Percentiles rank a stretch among this genome's conserved stretches.
phyloP scores from a whole-genome alignment of 768 basidiomycete species.

The Xerocomellus amylosporus region DNA sequence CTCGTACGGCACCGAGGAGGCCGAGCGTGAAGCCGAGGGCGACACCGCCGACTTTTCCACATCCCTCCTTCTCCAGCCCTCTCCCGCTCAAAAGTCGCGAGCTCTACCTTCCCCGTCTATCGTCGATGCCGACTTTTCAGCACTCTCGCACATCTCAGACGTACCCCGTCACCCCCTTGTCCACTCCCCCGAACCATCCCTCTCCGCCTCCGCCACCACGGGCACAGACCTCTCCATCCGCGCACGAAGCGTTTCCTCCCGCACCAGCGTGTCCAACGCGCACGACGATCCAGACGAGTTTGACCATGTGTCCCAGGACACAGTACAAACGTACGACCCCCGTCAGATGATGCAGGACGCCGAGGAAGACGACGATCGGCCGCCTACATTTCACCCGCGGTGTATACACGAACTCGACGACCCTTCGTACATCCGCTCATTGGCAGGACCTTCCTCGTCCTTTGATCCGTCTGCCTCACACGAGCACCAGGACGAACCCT shows the following conservation, averaged over 20 bases:
- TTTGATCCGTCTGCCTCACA: constrained; percentile 1
- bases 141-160: constrained; percentile 27
- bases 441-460: constrained; percentile 9
- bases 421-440: constrained; percentile 27
- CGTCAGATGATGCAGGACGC: constrained; percentile 32
- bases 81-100: constrained; percentile 1
- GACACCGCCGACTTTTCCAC: constrained; percentile 25
- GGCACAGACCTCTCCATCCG: constrained; percentile 34
- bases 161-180: constrained; percentile 32
- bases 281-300: constrained; percentile 9
- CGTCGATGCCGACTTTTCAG: constrained; percentile 7
- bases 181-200: constrained; percentile 31
- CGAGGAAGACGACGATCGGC: constrained; percentile 26
- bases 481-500: neutral
- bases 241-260: constrained; percentile 25
- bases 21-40: too few relatives aligned
- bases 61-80: constrained; percentile 27
- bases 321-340: constrained; percentile 14
- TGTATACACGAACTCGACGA: constrained; percentile 59
- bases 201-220: constrained; percentile 35
- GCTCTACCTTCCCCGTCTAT: neutral
- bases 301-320: constrained; percentile 17
- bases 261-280: constrained; percentile 18
- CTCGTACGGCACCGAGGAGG: constrained; percentile 21
- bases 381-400: constrained; percentile 30